Evolutionary conservation across 768 basidiomycete genomes (phyloP), one percentile per base, ranked within the genome.

Genomic region (Hygrocybe punicea): DNA sequence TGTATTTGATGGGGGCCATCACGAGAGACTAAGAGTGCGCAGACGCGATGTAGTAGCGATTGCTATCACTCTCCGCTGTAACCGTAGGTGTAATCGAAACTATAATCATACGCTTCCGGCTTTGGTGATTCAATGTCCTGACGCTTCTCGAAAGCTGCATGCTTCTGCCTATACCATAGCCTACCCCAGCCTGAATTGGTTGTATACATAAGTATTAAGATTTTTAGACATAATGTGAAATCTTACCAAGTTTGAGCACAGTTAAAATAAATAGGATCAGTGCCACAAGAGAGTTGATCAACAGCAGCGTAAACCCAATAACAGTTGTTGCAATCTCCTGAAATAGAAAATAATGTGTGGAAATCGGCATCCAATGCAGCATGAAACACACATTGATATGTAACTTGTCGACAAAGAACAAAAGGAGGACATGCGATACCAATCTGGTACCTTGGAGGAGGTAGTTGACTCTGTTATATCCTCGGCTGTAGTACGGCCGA

Each of bases 391-490:
- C 51, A n/a, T 33, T 17, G 17, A 53, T 35, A 8, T 40, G 14
- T 33, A 53, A 40, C n/a, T 9, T 10, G 7, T 53, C 51, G 29
- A 53, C 51, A 24, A 53, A 53, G 17, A 53, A 2, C 6, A 53
- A 21, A 7, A 53, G 25, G 17, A 53, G 51, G 9, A 53, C n/a
- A n/a, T 53, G 34, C 21, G 51, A 53, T 5, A 40, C 17, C 19
- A 40, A 33, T 40, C 39, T 36, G 16, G 51, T 53, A 21, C 14
- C 13, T 24, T 53, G 29, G 11, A 53, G 19, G 4, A 53, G 33
- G 25, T 37, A 53, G 17, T 37, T 35, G 23, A 53, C 51, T 13
- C 51, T 33, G 34, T 53, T 53, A 24, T 36, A 53, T 19, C 51
- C 51, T 36, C 29, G 51, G 34, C 51, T 53, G 36, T 53, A 37